A percentile compares a stretch with the other conserved stretches of the same genome.
Conservation (phyloP, 2,329 filamentous ascomycete species). For the Diaporthe amygdali region DNA sequence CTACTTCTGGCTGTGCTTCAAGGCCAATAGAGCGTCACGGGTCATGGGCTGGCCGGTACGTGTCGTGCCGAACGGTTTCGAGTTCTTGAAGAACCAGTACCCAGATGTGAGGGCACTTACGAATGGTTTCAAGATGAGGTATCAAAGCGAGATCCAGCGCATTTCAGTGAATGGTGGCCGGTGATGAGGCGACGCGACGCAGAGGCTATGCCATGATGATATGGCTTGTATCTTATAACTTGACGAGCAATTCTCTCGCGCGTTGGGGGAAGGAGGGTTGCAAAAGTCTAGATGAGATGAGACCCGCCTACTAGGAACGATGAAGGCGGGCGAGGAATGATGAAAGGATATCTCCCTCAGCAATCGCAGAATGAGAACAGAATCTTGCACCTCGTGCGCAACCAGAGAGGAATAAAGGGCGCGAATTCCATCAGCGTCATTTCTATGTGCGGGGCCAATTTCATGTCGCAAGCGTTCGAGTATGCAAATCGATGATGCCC, state of each 20-base stretch:
- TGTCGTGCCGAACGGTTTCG: slow-evolving; percentile 90
- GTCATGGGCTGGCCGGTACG: slow-evolving; percentile 85
- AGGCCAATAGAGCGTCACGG: slow-evolving; percentile 77
- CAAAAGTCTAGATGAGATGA: background rate
- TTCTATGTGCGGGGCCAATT: background rate
- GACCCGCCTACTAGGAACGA: background rate
- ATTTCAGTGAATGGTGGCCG: slow-evolving; percentile 44
- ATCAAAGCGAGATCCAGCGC: slow-evolving; percentile 68
- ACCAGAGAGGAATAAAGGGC: background rate
- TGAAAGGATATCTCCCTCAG: background rate
- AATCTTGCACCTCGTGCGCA: background rate
- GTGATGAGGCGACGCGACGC: background rate
- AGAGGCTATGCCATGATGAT: background rate
- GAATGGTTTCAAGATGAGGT: slow-evolving; percentile 94
- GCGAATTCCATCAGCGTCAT: background rate
- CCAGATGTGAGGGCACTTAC: slow-evolving; percentile 94
- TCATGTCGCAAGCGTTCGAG: no score
- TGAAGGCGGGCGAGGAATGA: background rate
- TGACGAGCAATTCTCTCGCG: background rate
- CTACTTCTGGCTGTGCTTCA: slow-evolving; percentile 97
- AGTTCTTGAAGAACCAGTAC: slow-evolving; percentile 86
- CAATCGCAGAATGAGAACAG: background rate
- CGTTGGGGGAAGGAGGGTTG: background rate
- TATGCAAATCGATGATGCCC: background rate
- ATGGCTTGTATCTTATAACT: slow-evolving; percentile 8